phyloP scores from a whole-genome alignment of 2,329 filamentous ascomycete genomes.

The Aspergillus brunneoviolaceus region DNA sequence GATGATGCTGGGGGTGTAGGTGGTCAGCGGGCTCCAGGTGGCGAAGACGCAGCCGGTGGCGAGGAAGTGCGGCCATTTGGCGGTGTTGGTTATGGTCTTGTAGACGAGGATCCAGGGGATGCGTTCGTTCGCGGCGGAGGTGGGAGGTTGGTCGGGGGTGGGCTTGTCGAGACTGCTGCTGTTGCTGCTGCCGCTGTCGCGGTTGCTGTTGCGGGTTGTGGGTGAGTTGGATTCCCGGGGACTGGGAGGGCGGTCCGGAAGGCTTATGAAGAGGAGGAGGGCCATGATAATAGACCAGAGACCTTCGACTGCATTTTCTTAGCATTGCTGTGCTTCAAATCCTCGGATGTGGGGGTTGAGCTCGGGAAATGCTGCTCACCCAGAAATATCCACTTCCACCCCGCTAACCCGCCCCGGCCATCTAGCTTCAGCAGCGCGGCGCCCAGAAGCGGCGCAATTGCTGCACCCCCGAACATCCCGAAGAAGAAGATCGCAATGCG shows the following conservation, averaged over 20 bases:
- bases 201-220: no score
- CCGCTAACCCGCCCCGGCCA: conserved; percentile 41
- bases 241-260: neutral
- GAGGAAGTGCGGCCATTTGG: conserved; percentile 52
- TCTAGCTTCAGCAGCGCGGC: conserved; percentile 51
- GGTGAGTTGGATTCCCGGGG: no score
- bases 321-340: no score
- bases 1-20: conserved; percentile 47
- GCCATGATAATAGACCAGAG: conserved; percentile 17
- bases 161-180: conserved; percentile 9
- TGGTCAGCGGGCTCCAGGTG: conserved; percentile 54
- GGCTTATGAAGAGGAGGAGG: neutral
- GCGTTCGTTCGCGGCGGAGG: conserved; percentile 19
- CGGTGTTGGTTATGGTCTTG: conserved; percentile 47
- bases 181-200: neutral
- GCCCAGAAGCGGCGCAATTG: conserved; percentile 51
- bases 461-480: conserved; percentile 54
- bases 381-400: conserved; percentile 55
- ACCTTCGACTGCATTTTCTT: conserved; percentile 42
- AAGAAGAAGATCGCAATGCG: conserved; percentile 55
- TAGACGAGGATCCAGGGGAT: conserved; percentile 44
- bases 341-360: no score
- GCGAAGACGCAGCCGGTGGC: conserved; percentile 54
- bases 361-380: conserved; percentile 26
- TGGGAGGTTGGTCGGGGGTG: conserved; percentile 20